Conservation (phyloP, 2,329 filamentous ascomycete species). For the Nigrospora oryzae region DNA sequence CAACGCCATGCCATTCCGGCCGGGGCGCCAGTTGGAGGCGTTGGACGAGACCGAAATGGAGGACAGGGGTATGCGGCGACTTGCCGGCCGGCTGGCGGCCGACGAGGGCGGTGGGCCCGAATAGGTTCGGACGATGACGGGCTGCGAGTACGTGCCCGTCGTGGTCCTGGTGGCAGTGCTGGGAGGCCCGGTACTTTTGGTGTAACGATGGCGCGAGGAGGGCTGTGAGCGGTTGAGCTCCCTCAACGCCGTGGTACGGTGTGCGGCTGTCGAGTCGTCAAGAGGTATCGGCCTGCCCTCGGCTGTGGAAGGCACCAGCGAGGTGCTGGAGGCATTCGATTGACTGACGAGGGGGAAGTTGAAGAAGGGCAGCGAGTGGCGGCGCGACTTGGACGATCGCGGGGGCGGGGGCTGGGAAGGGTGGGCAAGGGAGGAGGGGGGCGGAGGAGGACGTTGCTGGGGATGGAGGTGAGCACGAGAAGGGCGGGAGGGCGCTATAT, state of each 20-base stretch:
- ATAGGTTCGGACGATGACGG: slow-evolving; percentile 59
- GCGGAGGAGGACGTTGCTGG: slow-evolving; percentile 8
- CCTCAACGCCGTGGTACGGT: slow-evolving; percentile 51
- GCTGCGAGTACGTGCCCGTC: slow-evolving; percentile 48
- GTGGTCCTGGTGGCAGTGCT: slow-evolving; percentile 28
- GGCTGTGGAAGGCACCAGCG: slow-evolving; percentile 44
- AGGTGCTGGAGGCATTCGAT: slow-evolving; percentile 42
- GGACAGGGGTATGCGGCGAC: slow-evolving; percentile 19
- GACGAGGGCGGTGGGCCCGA: slow-evolving; percentile 35
- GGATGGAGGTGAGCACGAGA: neutral
- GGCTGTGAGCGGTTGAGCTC: slow-evolving; percentile 51
- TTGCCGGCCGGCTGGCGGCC: slow-evolving; percentile 16
- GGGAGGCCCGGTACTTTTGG: slow-evolving; percentile 46
- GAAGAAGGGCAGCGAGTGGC: slow-evolving; percentile 34
- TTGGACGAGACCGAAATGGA: slow-evolving; percentile 14
- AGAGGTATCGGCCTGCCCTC: slow-evolving; percentile 47
- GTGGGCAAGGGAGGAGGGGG: slow-evolving; percentile 10
- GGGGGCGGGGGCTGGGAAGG: slow-evolving; percentile 3
- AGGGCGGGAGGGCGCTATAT: no score
- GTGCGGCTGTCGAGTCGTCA: slow-evolving; percentile 45
- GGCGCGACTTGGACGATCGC: slow-evolving; percentile 15
- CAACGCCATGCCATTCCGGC: slow-evolving; percentile 28
- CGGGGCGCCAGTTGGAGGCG: slow-evolving; percentile 16
- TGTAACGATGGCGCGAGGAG: slow-evolving; percentile 42
- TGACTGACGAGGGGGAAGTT: slow-evolving; percentile 37